Evolutionary conservation across 1,284 basidiomycete species (phyloP).

Genomic region (Melanopsichium pennsylvanicum): DNA sequence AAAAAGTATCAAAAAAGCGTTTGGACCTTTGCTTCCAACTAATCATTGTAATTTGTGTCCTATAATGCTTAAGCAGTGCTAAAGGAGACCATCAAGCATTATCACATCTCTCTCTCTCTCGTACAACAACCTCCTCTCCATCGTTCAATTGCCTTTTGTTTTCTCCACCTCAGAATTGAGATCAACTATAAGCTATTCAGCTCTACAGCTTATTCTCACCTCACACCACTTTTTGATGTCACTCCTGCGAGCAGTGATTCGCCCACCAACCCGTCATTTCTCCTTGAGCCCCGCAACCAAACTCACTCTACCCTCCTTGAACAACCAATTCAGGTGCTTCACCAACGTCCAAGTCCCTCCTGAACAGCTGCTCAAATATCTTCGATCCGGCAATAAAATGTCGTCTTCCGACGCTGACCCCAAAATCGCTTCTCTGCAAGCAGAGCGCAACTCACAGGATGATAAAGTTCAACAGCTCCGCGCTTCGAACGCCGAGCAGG

Average conservation of each 20-base stretch:
- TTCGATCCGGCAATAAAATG: constrained; percentile 17
- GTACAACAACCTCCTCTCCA: neutral
- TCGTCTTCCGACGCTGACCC: constrained; percentile 20
- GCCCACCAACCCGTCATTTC: too few species aligned
- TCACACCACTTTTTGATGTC: constrained; percentile 22
- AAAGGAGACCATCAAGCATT: too few species aligned
- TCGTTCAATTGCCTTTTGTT: too few species aligned
- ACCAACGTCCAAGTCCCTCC: constrained; percentile 21
- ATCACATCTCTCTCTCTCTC: too few species aligned
- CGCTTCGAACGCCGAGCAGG: constrained; percentile 34
- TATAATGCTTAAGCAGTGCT: too few species aligned
- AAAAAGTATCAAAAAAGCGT: neutral
- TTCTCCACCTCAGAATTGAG: too few species aligned
- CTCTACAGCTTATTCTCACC: too few species aligned
- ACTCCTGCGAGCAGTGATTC: constrained; percentile 28
- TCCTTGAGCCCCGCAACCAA: constrained; percentile 8
- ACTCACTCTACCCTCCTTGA: neutral
- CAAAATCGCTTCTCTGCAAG: constrained; percentile 37
- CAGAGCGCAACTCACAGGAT: constrained; percentile 50
- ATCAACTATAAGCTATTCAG: too few species aligned
- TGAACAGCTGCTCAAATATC: constrained; percentile 24
- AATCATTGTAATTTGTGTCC: too few species aligned
- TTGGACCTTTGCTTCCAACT: neutral
- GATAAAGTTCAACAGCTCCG: constrained; percentile 56
- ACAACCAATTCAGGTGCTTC: constrained; percentile 10